These are phyloP conservation scores for Fusarium sp. DNA, from an alignment of 2,329 filamentous ascomycete genomes.

Conservation along the genomic window DNA sequence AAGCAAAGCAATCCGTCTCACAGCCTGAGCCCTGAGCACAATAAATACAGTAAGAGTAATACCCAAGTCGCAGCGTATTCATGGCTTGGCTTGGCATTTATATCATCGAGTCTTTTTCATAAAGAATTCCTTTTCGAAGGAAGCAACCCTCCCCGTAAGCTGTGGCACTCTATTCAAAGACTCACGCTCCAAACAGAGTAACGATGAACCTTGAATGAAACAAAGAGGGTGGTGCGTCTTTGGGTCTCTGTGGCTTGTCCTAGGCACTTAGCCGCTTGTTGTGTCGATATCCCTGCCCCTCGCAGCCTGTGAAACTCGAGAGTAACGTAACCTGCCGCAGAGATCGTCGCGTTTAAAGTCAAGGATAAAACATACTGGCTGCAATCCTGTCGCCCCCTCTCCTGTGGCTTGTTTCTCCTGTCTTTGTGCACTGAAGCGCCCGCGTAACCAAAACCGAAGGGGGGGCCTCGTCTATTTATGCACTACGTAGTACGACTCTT, in stretches of 20 bases:
- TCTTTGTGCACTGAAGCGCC: slow-evolving; percentile 28
- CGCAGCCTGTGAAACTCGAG: slow-evolving; percentile 39
- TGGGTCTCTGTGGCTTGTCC: slow-evolving; percentile 20
- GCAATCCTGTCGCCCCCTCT: slow-evolving; percentile 23
- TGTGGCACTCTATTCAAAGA: slow-evolving; percentile 9
- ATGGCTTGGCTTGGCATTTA: not conserved
- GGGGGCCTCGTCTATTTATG: slow-evolving; percentile 19
- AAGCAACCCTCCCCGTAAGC: slow-evolving; percentile 6
- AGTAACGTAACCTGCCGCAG: slow-evolving; percentile 43
- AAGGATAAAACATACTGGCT: slow-evolving; percentile 6
- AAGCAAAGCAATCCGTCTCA: not conserved
- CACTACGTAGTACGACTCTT: slow-evolving; percentile 1
- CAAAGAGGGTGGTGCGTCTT: slow-evolving; percentile 22
- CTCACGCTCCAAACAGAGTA: not conserved
- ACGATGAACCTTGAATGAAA: slow-evolving; percentile 11
- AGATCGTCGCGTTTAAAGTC: slow-evolving; percentile 34
- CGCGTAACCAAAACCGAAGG: slow-evolving; percentile 8
- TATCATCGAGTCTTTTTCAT: not conserved
- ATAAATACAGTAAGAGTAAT: not conserved
- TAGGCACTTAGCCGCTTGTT: slow-evolving; percentile 28
- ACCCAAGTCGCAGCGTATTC: not conserved
- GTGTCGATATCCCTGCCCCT: slow-evolving; percentile 32
- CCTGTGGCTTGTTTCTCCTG: slow-evolving; percentile 4
- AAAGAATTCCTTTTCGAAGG: not conserved
- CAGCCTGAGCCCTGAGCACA: slow-evolving; percentile 1